phyloP scores from a whole-genome alignment of 1,284 basidiomycete species.

The Austropuccinia psidii region DNA sequence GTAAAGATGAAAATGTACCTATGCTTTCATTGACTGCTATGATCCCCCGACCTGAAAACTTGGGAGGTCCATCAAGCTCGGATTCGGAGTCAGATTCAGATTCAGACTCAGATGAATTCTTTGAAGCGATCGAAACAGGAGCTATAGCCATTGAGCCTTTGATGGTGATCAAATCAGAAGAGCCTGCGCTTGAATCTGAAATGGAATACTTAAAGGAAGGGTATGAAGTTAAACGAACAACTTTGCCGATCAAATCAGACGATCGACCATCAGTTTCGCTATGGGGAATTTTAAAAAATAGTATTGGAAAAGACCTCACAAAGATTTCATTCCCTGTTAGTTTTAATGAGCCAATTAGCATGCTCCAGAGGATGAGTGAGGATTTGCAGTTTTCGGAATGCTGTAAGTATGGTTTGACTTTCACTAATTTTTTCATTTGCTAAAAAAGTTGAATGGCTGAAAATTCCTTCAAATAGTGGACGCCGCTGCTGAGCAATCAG shows the following conservation, averaged over 20 bases:
- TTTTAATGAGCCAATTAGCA: slow-evolving; percentile 93
- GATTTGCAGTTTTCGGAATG: slow-evolving; percentile 96
- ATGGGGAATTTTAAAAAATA: slow-evolving; percentile 92
- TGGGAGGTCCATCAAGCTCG: not conserved
- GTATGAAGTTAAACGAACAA: slow-evolving; percentile 62
- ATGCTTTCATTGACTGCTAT: not conserved
- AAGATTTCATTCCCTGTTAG: slow-evolving; percentile 88
- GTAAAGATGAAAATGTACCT: too few relatives aligned
- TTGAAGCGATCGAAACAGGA: slow-evolving; percentile 86
- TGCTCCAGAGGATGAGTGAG: slow-evolving; percentile 73
- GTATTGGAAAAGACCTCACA: slow-evolving; percentile 93
- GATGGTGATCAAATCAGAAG: slow-evolving; percentile 23
- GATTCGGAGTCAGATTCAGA: slow-evolving; percentile 57
- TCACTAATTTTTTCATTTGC: not conserved
- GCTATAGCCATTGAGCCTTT: slow-evolving; percentile 51
- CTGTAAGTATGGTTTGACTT: slow-evolving; percentile 53
- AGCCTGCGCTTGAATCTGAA: slow-evolving; percentile 50
- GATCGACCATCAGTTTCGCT: slow-evolving; percentile 82
- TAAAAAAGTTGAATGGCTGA: too few relatives aligned
- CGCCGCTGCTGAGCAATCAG: slow-evolving; percentile 66
- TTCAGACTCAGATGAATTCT: slow-evolving; percentile 94
- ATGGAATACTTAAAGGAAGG: slow-evolving; percentile 60
- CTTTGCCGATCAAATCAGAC: slow-evolving; percentile 64
- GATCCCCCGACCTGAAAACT: not conserved
- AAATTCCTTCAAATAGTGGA: slow-evolving; percentile 59